These are phyloP conservation scores for Keithomyces neogunnii DNA, from an alignment of 2,329 filamentous ascomycete species.

Conservation along the genomic window DNA sequence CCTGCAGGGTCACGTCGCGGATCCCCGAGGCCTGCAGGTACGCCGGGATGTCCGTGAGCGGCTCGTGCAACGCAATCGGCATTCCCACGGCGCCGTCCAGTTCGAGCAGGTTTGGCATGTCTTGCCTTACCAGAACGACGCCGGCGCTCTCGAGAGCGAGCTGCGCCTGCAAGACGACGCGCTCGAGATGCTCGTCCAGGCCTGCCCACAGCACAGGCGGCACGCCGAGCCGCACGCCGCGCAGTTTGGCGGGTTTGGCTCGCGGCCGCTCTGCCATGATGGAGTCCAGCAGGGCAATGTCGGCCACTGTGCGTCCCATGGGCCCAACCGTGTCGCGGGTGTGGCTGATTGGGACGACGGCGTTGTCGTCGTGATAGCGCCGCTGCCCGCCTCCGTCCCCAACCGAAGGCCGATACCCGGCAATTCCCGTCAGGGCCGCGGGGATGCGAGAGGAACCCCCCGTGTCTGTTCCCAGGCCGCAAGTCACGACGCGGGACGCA, in stretches of 20 bases:
- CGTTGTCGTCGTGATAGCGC: slow-evolving; percentile 7
- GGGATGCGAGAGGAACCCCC: slow-evolving; percentile 12
- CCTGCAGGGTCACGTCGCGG: slow-evolving; percentile 1
- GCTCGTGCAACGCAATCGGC: slow-evolving; percentile 7
- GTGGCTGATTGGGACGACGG: slow-evolving; percentile 55
- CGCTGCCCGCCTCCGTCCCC: slow-evolving; percentile 9
- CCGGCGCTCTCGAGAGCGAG: slow-evolving; percentile 7
- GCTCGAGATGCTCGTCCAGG: slow-evolving; percentile 7
- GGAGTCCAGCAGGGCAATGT: slow-evolving; percentile 54
- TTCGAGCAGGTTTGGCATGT: slow-evolving; percentile 9
- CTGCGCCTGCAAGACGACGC: slow-evolving; percentile 1
- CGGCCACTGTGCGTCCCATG: slow-evolving; percentile 56
- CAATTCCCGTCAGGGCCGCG: slow-evolving; percentile 12
- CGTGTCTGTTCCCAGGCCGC: slow-evolving; percentile 14
- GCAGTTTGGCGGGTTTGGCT: slow-evolving; percentile 1
- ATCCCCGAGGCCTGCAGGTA: slow-evolving; percentile 7
- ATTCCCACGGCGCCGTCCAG: slow-evolving; percentile 6
- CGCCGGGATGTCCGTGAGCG: slow-evolving; percentile 6
- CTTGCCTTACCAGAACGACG: slow-evolving; percentile 7
- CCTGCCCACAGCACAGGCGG: slow-evolving; percentile 10
- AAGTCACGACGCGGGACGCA: slow-evolving; percentile 11
- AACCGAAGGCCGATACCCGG: slow-evolving; percentile 11
- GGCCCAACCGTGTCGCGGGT: slow-evolving; percentile 60
- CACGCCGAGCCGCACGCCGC: slow-evolving; percentile 8
- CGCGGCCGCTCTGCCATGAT: slow-evolving; percentile 47